Evolutionary conservation across 768 basidiomycete species (phyloP).

Genomic region (Kwoniella europaea): DNA sequence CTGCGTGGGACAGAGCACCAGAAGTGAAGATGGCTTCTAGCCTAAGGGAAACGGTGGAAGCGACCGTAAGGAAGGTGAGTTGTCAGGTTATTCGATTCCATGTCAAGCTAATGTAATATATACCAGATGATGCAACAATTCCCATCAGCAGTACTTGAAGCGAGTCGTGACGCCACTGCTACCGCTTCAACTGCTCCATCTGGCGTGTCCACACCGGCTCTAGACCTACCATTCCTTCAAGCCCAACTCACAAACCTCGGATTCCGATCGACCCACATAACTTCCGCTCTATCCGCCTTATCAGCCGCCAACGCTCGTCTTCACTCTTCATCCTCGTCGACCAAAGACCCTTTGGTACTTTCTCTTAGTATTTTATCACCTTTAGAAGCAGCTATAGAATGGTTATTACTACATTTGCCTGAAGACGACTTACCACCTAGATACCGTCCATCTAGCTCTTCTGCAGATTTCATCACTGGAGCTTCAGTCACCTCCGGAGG

Average conservation of each 20-base stretch:
- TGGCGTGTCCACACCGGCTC: slow-evolving; percentile 35
- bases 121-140: slow-evolving; percentile 57
- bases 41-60: slow-evolving; percentile 80
- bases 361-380: slow-evolving; percentile 65
- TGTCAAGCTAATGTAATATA: slow-evolving; percentile 10
- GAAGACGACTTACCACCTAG: slow-evolving; percentile 79
- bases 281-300: slow-evolving; percentile 64
- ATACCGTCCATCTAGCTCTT: slow-evolving; percentile 53
- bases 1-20: slow-evolving; percentile 58
- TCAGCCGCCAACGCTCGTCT: slow-evolving; percentile 47
- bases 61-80: slow-evolving; percentile 75
- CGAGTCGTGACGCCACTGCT: slow-evolving; percentile 48
- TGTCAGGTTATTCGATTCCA: background rate
- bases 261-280: slow-evolving; percentile 64
- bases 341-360: slow-evolving; percentile 64
- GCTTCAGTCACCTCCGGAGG: slow-evolving; percentile 45
- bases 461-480: slow-evolving; percentile 55
- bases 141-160: slow-evolving; percentile 57
- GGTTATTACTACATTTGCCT: slow-evolving; percentile 78
- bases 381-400: slow-evolving; percentile 80
- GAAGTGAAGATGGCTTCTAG: slow-evolving; percentile 83
- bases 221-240: slow-evolving; percentile 62
- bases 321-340: slow-evolving; percentile 64
- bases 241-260: slow-evolving; percentile 69
- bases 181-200: slow-evolving; percentile 35